Conservation (phyloP, 108 stramenopile genomes). For the Ochromonas danica region DNA sequence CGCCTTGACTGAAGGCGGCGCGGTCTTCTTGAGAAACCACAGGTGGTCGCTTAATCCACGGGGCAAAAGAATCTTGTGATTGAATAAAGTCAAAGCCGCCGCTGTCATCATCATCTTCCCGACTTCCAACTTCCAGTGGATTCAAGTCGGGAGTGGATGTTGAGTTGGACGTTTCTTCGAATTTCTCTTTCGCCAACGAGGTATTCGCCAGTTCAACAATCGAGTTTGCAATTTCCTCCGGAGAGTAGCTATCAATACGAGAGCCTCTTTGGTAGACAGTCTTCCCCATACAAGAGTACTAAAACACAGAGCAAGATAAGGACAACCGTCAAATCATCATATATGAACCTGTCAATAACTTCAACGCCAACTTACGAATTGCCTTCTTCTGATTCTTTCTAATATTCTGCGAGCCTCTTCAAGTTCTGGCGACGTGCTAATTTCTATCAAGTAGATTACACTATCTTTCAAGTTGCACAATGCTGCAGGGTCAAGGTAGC, state of each 20-base stretch:
- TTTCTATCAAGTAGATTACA: conserved; percentile 25
- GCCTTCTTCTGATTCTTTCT: conserved; percentile 15
- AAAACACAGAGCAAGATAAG: conserved; percentile 16
- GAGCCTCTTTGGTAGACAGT: conserved; percentile 14
- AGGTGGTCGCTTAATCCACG: conserved; percentile 13
- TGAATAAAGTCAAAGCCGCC: conserved; percentile 24
- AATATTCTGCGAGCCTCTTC: conserved; percentile 15
- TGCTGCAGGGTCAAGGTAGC: conserved; percentile 19
- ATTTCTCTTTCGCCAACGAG: conserved; percentile 15
- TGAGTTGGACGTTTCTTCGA: conserved; percentile 15
- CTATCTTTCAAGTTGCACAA: conserved; percentile 30
- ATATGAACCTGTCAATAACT: conserved; percentile 17
- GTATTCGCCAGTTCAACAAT: conserved; percentile 15
- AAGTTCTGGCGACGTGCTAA: conserved; percentile 7
- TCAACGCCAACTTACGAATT: conserved; percentile 15
- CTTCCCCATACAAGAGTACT: conserved; percentile 15
- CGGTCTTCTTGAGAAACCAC: conserved; percentile 14
- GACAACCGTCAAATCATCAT: conserved; percentile 15
- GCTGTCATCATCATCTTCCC: conserved; percentile 14
- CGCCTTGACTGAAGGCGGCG: conserved; percentile 10
- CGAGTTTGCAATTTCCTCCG: conserved; percentile 14
- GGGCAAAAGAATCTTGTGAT: conserved; percentile 18
- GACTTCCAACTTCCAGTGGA: conserved; percentile 14
- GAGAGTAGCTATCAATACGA: conserved; percentile 15
- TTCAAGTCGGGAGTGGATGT: conserved; percentile 14